Conservation (phyloP, 768 basidiomycete genomes). For the Lactifluus volemus region DNA sequence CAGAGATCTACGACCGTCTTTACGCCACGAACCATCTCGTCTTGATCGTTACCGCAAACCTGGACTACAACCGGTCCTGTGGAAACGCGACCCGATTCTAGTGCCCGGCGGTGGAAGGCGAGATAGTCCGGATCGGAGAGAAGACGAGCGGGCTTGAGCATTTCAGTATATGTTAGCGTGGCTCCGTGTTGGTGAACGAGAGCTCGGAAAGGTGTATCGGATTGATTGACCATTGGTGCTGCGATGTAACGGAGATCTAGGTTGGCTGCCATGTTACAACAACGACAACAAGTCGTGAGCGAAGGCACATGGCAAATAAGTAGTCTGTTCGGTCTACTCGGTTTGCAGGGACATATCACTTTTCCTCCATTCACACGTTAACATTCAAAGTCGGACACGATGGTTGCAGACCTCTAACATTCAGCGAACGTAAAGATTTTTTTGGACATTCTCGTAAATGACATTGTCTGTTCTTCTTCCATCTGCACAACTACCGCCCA, state of each 20-base stretch:
- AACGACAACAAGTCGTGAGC: too few species aligned
- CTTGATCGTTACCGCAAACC: conserved; percentile 64
- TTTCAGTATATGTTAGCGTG: conserved; percentile 67
- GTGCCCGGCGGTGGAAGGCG: conserved; percentile 51
- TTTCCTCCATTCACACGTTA: too few species aligned
- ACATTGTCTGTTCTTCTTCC: neutral
- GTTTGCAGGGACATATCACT: neutral
- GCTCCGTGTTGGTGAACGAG: conserved; percentile 55
- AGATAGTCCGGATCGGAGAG: conserved; percentile 57
- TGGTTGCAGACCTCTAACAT: neutral
- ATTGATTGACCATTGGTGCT: conserved; percentile 77
- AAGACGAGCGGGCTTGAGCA: conserved; percentile 57
- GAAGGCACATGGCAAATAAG: too few species aligned
- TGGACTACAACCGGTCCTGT: conserved; percentile 56
- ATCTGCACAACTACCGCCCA: conserved; percentile 6
- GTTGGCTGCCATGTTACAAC: neutral
- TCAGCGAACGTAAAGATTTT: too few species aligned
- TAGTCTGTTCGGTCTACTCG: neutral
- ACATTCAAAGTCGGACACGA: neutral
- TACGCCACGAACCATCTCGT: conserved; percentile 50
- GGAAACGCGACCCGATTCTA: conserved; percentile 29
- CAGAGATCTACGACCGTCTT: conserved; percentile 50
- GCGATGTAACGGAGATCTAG: conserved; percentile 35
- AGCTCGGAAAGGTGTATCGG: conserved; percentile 64
- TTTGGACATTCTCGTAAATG: neutral